Evolutionary conservation across 768 basidiomycete genomes (phyloP).

Genomic region (Leccinum ochraceum): DNA sequence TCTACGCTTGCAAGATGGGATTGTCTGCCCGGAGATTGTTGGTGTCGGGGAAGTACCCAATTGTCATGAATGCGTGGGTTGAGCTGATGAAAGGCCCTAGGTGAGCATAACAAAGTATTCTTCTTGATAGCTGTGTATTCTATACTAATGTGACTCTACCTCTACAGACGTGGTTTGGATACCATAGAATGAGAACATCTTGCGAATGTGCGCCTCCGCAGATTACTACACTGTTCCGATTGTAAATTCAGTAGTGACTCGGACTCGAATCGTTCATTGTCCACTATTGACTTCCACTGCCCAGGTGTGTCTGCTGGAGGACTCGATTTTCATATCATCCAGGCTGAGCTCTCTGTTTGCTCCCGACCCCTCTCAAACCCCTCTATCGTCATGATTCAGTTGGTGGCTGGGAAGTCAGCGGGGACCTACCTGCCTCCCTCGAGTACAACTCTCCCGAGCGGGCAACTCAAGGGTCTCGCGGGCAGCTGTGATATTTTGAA

Average conservation of each 20-base stretch:
- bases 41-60: not conserved
- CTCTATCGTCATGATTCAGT: slow-evolving; percentile 62
- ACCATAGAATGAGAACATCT: no score
- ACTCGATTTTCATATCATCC: slow-evolving; percentile 84
- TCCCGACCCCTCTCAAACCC: slow-evolving; percentile 52
- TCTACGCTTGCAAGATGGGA: not conserved
- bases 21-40: not conserved
- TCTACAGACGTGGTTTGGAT: not conserved
- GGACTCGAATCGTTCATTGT: not conserved
- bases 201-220: not conserved
- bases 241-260: slow-evolving; percentile 1
- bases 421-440: no score
- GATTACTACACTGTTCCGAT: not conserved
- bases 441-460: no score
- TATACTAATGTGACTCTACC: not conserved
- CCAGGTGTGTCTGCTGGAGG: slow-evolving; percentile 19
- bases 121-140: not conserved
- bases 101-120: not conserved
- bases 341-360: slow-evolving; percentile 90
- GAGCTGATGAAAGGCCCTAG: not conserved
- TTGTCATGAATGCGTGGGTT: not conserved
- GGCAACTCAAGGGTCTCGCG: no score
- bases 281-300: not conserved
- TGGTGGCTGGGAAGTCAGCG: no score
- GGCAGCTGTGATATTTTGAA: no score